A percentile compares a stretch with the other conserved stretches of the same genome.
Evolutionary conservation across 495 filamentous ascomycete species (phyloP).

Genomic region (Penicillium bovifimosum): DNA sequence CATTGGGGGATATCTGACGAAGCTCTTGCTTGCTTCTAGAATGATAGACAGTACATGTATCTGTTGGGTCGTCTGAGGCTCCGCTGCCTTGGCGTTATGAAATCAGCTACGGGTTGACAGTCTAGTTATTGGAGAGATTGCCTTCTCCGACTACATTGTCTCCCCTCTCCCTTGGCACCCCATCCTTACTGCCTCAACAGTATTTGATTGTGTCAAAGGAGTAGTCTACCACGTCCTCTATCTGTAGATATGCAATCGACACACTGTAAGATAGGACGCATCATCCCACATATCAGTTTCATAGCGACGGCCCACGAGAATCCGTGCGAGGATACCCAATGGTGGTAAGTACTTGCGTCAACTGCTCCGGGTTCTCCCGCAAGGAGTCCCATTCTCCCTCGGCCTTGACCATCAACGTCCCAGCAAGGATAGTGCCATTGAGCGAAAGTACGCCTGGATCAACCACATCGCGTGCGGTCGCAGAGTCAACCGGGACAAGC

Average conservation of each 20-base stretch:
- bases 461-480: constrained; percentile 25
- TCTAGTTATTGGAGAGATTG: too few relatives aligned
- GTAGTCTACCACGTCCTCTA: background rate
- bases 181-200: background rate
- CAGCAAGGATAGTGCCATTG: constrained; percentile 77
- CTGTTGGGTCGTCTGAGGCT: too few relatives aligned
- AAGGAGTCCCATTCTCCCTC: constrained; percentile 65
- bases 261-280: background rate
- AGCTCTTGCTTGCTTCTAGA: too few relatives aligned
- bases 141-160: too few relatives aligned
- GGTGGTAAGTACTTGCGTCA: constrained; percentile 50
- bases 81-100: too few relatives aligned
- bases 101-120: too few relatives aligned
- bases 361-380: constrained; percentile 39
- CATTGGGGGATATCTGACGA: too few relatives aligned
- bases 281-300: background rate
- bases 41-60: too few relatives aligned
- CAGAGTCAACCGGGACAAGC: constrained; percentile 26
- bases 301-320: constrained; percentile 18
- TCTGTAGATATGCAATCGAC: background rate
- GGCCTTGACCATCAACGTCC: constrained; percentile 73
- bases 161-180: too few relatives aligned
- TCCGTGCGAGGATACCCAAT: constrained; percentile 53
- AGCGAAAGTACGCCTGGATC: constrained; percentile 56
- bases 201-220: background rate